Conservation (phyloP, 257 asterid species). For the Scutellaria minor region DNA sequence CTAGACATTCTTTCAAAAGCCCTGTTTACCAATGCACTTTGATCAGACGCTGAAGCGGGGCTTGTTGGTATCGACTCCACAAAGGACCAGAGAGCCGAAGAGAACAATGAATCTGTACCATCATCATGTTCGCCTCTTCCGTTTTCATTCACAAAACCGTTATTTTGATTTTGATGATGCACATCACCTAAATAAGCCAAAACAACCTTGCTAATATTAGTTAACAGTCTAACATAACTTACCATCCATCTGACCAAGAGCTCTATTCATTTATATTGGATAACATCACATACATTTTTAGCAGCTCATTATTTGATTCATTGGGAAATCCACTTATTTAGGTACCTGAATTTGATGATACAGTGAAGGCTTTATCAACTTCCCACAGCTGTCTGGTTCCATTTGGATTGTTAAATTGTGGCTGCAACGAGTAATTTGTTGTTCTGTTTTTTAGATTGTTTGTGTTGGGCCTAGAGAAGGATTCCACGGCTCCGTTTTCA, state of each 20-base stretch:
- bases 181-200: constrained; percentile 72
- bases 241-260: constrained; percentile 89
- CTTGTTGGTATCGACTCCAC: constrained; percentile 96
- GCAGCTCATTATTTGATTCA: constrained; percentile 44
- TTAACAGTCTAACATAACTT: constrained; percentile 36
- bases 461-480: constrained; percentile 29
- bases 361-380: constrained; percentile 41
- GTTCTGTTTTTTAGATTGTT: constrained; percentile 32
- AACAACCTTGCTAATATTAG: constrained; percentile 52
- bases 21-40: constrained; percentile 58
- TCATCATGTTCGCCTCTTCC: constrained; percentile 49
- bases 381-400: constrained; percentile 54
- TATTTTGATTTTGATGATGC: constrained; percentile 43
- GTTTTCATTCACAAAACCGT: constrained; percentile 49
- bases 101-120: constrained; percentile 71
- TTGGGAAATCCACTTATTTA: constrained; percentile 37
- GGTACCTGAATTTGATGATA: constrained; percentile 75
- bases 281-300: constrained; percentile 30
- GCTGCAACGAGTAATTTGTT: constrained; percentile 40
- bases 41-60: constrained; percentile 94
- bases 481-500: constrained; percentile 34
- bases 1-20: constrained; percentile 76
- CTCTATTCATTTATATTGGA: constrained; percentile 49
- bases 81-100: constrained; percentile 78
- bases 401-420: constrained; percentile 38